Percentiles rank a stretch among this genome's conserved stretches.
Evolutionary conservation across 345 rosid species (phyloP).

Genomic region (Populus davidiana): DNA sequence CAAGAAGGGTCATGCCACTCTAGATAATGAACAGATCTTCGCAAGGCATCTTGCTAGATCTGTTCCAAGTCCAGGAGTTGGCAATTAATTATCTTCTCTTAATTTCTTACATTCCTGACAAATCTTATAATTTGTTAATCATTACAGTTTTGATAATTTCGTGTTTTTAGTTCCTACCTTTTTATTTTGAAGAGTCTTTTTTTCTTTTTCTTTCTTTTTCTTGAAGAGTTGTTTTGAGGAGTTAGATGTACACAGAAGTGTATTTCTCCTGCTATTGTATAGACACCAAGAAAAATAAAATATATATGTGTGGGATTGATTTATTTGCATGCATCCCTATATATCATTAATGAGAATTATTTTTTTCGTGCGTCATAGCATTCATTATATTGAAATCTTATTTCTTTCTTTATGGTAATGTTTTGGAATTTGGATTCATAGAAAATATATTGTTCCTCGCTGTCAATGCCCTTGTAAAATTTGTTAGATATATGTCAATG

Average conservation of each 20-base stretch:
- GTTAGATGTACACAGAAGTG: background rate
- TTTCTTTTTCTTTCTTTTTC: background rate
- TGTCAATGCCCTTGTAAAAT: background rate
- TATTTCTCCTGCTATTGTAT: background rate
- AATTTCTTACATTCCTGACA: background rate
- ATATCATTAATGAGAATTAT: background rate
- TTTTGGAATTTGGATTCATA: background rate
- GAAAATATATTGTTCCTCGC: background rate
- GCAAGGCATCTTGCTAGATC: slow-evolving; percentile 59
- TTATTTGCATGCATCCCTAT: slow-evolving; percentile 7
- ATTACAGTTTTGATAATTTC: background rate
- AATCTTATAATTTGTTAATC: background rate
- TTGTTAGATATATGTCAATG: background rate
- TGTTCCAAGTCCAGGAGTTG: slow-evolving; percentile 88
- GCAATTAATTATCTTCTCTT: slow-evolving; percentile 36
- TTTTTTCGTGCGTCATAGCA: background rate
- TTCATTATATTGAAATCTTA: background rate
- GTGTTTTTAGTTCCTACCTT: no score
- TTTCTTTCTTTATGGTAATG: background rate
- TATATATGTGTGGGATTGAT: background rate
- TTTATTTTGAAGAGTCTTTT: background rate
- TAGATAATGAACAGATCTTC: slow-evolving; percentile 46
- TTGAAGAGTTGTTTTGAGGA: background rate
- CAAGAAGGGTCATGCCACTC: slow-evolving; percentile 56
- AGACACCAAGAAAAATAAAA: background rate